These are phyloP conservation scores for Spathaspora hagerdaliae DNA, from an alignment of 805 yeast genomes.

Conservation along the genomic window DNA sequence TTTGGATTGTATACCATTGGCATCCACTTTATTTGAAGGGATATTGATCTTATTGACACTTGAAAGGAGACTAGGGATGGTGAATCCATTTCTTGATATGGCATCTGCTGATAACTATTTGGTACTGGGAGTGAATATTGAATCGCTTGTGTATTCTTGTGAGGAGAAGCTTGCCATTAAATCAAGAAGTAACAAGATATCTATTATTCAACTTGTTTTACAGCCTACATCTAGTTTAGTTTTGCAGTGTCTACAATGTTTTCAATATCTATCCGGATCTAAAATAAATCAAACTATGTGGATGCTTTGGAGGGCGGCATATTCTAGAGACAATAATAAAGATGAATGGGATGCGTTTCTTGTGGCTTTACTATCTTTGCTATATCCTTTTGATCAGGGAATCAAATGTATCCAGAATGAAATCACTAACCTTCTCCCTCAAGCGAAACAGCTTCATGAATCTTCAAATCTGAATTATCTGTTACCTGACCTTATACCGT, in stretches of 20 bases:
- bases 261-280: slow-evolving; percentile 55
- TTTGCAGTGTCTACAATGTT: slow-evolving; percentile 41
- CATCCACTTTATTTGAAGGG: slow-evolving; percentile 35
- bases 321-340: slow-evolving; percentile 33
- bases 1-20: slow-evolving; percentile 38
- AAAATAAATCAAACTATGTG: slow-evolving; percentile 54
- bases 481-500: slow-evolving; percentile 55
- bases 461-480: slow-evolving; percentile 32
- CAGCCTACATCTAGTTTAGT: slow-evolving; percentile 46
- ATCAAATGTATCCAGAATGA: slow-evolving; percentile 14
- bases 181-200: slow-evolving; percentile 15
- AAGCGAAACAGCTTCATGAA: slow-evolving; percentile 24
- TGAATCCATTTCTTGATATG: slow-evolving; percentile 57
- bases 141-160: slow-evolving; percentile 22
- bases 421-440: slow-evolving; percentile 26
- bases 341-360: slow-evolving; percentile 63
- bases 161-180: slow-evolving; percentile 24
- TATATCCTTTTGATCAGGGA: slow-evolving; percentile 41
- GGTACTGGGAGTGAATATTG: slow-evolving; percentile 15
- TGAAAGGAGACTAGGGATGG: slow-evolving; percentile 32
- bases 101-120: slow-evolving; percentile 20
- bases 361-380: slow-evolving; percentile 45
- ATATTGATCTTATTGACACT: slow-evolving; percentile 40
- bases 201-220: slow-evolving; percentile 32
- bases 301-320: slow-evolving; percentile 60